Percentiles rank a stretch among this genome's conserved stretches.
phyloP scores from a whole-genome alignment of 495 filamentous ascomycete genomes.

The Aspergillus egyptiacus region DNA sequence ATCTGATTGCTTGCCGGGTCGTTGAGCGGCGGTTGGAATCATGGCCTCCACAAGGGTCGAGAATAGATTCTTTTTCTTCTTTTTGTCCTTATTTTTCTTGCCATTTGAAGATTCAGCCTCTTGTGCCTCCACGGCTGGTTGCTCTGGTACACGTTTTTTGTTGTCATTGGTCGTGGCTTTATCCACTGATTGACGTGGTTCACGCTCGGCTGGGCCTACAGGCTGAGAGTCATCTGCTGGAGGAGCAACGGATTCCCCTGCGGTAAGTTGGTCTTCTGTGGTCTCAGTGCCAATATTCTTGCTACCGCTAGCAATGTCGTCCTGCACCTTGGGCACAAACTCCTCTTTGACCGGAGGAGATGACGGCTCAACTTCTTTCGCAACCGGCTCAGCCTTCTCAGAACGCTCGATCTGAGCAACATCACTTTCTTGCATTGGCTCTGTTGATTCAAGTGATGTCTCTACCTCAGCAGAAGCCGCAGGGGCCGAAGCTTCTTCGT shows the following conservation, averaged over 20 bases:
- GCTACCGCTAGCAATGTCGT: not conserved
- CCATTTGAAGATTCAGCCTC: constrained; percentile 19
- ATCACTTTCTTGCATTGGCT: too few relatives aligned
- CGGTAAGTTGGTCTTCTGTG: not conserved
- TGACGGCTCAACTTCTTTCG: not conserved
- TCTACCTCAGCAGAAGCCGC: too few relatives aligned
- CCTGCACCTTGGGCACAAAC: not conserved
- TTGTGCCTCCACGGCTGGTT: constrained; percentile 12
- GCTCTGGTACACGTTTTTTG: constrained; percentile 19
- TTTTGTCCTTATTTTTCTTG: constrained; percentile 32
- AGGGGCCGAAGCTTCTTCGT: not conserved
- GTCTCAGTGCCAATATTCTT: not conserved
- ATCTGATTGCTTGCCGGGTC: not conserved
- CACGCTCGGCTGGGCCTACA: constrained; percentile 13
- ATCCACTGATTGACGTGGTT: constrained; percentile 18
- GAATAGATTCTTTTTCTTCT: constrained; percentile 20
- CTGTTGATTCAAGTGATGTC: too few relatives aligned
- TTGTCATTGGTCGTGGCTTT: constrained; percentile 18
- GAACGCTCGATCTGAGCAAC: constrained; percentile 20
- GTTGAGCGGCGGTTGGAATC: not conserved
- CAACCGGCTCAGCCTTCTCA: constrained; percentile 11
- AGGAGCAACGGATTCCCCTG: not conserved
- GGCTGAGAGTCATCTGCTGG: not conserved
- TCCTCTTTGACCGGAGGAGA: not conserved
- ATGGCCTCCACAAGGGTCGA: not conserved